A percentile compares a stretch with the other conserved stretches of the same genome.
phyloP scores from a whole-genome alignment of 1,284 basidiomycete species.

The Ustanciosporium gigantosporum region DNA sequence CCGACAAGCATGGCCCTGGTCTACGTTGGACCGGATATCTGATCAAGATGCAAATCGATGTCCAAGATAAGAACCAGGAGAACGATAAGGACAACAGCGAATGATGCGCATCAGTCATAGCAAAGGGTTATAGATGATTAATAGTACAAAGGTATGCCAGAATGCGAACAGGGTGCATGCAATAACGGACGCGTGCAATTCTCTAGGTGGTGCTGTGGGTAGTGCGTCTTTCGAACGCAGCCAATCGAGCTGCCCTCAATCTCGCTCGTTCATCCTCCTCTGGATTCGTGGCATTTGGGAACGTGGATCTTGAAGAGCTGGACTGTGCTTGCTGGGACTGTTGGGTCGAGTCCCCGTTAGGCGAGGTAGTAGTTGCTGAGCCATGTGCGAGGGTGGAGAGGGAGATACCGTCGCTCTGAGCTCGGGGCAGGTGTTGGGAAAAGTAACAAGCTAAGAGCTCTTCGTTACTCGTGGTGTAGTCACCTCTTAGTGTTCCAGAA shows the following conservation, averaged over 20 bases:
- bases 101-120: no score
- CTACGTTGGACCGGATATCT: constrained; percentile 30
- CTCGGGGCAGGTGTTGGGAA: constrained; percentile 12
- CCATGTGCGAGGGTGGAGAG: no score
- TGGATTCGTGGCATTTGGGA: no score
- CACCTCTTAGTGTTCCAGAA: constrained; percentile 25
- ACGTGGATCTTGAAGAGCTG: no score
- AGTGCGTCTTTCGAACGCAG: constrained; percentile 11
- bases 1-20: constrained; percentile 26
- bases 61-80: neutral
- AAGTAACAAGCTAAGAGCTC: constrained; percentile 50
- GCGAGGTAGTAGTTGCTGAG: no score
- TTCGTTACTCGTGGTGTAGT: constrained; percentile 33
- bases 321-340: no score
- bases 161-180: no score
- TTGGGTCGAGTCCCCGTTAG: no score
- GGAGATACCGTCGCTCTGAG: neutral
- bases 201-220: no score
- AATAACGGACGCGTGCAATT: no score
- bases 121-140: no score
- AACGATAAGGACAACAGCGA: neutral
- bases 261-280: neutral
- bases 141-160: no score
- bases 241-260: constrained; percentile 20
- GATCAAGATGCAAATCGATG: constrained; percentile 4